Percentiles rank a stretch among this genome's conserved stretches.
Conservation (phyloP, 441 rosid species). For the Brassica hybrid region DNA sequence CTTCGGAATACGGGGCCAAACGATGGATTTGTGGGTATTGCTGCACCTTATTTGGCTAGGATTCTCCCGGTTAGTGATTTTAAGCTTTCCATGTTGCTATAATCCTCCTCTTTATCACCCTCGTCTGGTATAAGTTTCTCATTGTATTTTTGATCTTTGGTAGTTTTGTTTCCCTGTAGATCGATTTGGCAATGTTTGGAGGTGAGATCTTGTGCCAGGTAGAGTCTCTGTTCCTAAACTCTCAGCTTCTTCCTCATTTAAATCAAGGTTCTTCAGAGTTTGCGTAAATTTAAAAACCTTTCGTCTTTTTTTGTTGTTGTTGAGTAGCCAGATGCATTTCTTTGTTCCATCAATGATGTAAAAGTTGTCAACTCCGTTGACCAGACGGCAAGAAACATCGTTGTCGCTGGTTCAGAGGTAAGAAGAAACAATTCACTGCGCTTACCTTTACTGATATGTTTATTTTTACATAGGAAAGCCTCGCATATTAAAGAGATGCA, state of each 20-base stretch:
- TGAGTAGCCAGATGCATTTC: slow-evolving; percentile 92
- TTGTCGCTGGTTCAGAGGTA: slow-evolving; percentile 28
- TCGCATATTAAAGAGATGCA: slow-evolving; percentile 6
- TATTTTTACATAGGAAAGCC: not conserved
- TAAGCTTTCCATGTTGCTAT: not conserved
- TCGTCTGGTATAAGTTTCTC: not conserved
- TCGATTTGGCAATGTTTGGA: slow-evolving; percentile 86
- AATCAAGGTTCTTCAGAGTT: slow-evolving; percentile 30
- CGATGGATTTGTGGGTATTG: slow-evolving; percentile 93
- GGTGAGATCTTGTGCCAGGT: slow-evolving; percentile 96
- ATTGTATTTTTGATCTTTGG: slow-evolving; percentile 43
- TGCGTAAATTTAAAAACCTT: slow-evolving; percentile 43
- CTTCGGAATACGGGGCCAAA: slow-evolving; percentile 66
- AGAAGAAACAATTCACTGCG: slow-evolving; percentile 5
- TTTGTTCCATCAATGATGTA: slow-evolving; percentile 89
- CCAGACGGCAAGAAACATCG: slow-evolving; percentile 66
- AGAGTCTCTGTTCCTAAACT: slow-evolving; percentile 43
- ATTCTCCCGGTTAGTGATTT: slow-evolving; percentile 81
- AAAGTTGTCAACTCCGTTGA: slow-evolving; percentile 74
- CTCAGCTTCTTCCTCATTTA: slow-evolving; percentile 16
- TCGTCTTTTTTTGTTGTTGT: slow-evolving; percentile 41
- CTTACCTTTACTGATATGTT: not conserved
- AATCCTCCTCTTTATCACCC: not conserved
- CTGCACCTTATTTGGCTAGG: slow-evolving; percentile 95
- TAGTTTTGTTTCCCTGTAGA: slow-evolving; percentile 50